Evolutionary conservation across 2,329 filamentous ascomycete genomes (phyloP), one percentile per base, ranked within the genome.

Genomic region (Phialophora macrospora): DNA sequence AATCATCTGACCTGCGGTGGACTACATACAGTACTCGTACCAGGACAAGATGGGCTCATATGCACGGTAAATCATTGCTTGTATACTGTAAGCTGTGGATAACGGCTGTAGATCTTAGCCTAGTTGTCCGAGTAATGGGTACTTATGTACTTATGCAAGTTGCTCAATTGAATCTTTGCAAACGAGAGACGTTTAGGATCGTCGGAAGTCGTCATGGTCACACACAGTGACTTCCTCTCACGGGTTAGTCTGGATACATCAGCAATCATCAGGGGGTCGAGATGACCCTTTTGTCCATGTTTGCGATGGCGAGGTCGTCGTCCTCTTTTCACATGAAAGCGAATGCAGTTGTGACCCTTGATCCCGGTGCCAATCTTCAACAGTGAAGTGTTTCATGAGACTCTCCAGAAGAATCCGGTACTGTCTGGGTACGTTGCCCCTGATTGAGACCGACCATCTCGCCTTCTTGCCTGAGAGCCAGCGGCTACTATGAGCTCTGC

Each of bases 41-140:
- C 32, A 12, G 9, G 32, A 5, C 11, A 38, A 14, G 34, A 44
- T 22, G 9, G 14, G 24, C 48, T 22, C 24, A 26, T 26, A 51
- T 51, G 48, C 48, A 51, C 48, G 20, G 48, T 51, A 51, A 51
- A 51, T 51, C 48, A 51, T 14, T 26, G 48, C n/a, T 51, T 26
- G 48, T 51, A 44, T n/a, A n/a, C n/a, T n/a, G n/a, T n/a, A 44
- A 44, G 38, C 38, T n/a, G 38, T 44, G 38, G 38, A n/a, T n/a
- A n/a, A 44, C 17, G 14, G 17, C 6, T 5, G 14, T 17, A n/a
- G 38, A 44, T 44, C 38, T 1, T 17, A 20, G 38, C 38, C 38
- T 17, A n/a, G 38, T n/a, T 17, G 38, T 41, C 7, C 8, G 30
- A 9, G 28, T 30, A 9, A 2, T 24, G 24, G 24, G 24, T 24